Conservation (phyloP, 192 early-diverging fungal genomes). For the Pilaira anomala region DNA sequence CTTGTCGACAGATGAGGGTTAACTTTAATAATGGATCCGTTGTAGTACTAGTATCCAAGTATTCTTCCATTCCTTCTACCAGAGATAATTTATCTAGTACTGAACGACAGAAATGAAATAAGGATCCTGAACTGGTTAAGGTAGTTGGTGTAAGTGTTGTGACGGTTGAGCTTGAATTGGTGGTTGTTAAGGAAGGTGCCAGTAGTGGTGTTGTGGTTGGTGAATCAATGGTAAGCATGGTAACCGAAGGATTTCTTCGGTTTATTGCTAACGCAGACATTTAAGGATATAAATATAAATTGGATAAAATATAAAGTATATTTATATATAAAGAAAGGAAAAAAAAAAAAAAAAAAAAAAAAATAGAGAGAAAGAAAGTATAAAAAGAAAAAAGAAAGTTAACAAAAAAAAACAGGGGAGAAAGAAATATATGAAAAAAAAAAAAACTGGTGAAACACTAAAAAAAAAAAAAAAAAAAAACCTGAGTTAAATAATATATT, state of each 20-base stretch:
- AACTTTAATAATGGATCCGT: conserved; percentile 66
- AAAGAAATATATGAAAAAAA: conserved; percentile 19
- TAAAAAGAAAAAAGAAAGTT: not conserved
- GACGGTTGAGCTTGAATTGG: too few relatives aligned
- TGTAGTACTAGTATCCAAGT: conserved; percentile 33
- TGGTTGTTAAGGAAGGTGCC: conserved; percentile 1
- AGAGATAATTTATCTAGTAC: conserved; percentile 65
- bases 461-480: not conserved
- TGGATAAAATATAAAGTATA: too few relatives aligned
- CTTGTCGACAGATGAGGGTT: conserved; percentile 71
- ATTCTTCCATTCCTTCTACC: conserved; percentile 67
- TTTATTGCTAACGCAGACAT: conserved; percentile 40
- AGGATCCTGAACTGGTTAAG: conserved; percentile 38
- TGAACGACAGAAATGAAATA: conserved; percentile 71
- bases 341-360: conserved; percentile 18
- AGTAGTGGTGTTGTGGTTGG: conserved; percentile 2
- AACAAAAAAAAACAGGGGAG: too few relatives aligned
- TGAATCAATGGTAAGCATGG: not conserved
- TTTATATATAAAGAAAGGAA: conserved; percentile 18
- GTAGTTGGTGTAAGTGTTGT: conserved; percentile 23
- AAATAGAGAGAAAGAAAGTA: not conserved
- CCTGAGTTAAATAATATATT: not conserved
- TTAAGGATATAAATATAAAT: too few relatives aligned
- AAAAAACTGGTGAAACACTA: not conserved
- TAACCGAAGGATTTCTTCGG: conserved; percentile 22